Percentiles rank a stretch among this genome's conserved stretches.
phyloP scores from a whole-genome alignment of 495 filamentous ascomycete species.

The Haplographium delicatum region DNA sequence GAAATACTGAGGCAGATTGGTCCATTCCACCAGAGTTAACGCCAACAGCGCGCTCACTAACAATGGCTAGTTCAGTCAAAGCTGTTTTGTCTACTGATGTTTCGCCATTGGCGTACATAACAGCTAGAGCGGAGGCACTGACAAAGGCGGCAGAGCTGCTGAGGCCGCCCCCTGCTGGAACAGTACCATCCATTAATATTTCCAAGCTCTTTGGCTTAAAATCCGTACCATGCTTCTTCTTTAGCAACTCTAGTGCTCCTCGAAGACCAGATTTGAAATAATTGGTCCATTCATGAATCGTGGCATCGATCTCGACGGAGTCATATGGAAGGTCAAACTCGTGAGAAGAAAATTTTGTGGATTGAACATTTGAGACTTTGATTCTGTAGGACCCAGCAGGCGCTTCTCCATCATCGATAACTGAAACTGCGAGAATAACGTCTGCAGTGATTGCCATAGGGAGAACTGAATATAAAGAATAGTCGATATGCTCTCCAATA shows the following conservation, averaged over 20 bases:
- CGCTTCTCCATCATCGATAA: conserved; percentile 39
- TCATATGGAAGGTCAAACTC: conserved; percentile 65
- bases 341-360: conserved; percentile 66
- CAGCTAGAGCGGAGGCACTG: conserved; percentile 81
- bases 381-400: conserved; percentile 39
- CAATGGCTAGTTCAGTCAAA: conserved; percentile 83
- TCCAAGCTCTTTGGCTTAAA: conserved; percentile 75
- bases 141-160: conserved; percentile 94
- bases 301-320: conserved; percentile 72
- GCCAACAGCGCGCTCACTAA: conserved; percentile 88
- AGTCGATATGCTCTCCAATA: conserved; percentile 99
- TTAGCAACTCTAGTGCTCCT: conserved; percentile 74
- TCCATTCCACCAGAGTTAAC: conserved; percentile 99
- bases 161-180: conserved; percentile 86
- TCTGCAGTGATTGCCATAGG: conserved; percentile 94
- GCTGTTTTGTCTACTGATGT: conserved; percentile 78
- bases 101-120: conserved; percentile 82
- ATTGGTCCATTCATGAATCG: conserved; percentile 90
- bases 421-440: conserved; percentile 79
- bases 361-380: conserved; percentile 72
- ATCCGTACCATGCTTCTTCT: conserved; percentile 53
- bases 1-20: conserved; percentile 95
- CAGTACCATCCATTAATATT: conserved; percentile 83
- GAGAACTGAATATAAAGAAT: conserved; percentile 91
- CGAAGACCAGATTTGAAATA: conserved; percentile 93